Evolutionary conservation across 306 rosid genomes (phyloP).

Genomic region (Heteromeles arbutifolia): DNA sequence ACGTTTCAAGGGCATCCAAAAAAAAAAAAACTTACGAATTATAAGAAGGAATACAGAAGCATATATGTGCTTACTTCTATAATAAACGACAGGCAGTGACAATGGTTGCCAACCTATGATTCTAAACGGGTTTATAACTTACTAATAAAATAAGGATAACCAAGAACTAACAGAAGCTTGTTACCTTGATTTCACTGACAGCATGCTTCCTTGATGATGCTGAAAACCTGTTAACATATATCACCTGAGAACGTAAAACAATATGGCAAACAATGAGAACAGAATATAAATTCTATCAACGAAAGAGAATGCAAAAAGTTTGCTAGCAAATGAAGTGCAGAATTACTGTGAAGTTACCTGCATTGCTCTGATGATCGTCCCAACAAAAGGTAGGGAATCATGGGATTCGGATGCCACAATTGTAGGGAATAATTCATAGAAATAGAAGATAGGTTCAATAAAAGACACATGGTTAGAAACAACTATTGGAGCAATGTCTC

Average conservation of each 20-base stretch:
- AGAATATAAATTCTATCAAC: not conserved
- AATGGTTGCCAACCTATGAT: constrained; percentile 1
- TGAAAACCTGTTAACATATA: constrained; percentile 79
- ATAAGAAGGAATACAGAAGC: not conserved
- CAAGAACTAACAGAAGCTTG: constrained; percentile 37
- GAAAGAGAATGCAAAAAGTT: not conserved
- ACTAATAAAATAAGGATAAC: not conserved
- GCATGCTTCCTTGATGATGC: constrained; percentile 76
- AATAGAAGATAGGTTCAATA: constrained; percentile 91
- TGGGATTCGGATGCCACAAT: constrained; percentile 96
- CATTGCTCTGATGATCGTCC: constrained; percentile 97
- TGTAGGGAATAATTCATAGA: constrained; percentile 84
- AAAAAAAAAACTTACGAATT: not conserved
- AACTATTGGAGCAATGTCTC: constrained; percentile 78
- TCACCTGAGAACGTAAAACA: constrained; percentile 53
- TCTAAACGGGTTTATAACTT: constrained; percentile 1
- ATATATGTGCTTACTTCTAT: not conserved
- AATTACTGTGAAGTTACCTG: constrained; percentile 52
- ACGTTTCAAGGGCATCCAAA: not conserved
- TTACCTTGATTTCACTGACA: constrained; percentile 89
- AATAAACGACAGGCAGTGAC: not conserved
- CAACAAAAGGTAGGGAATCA: constrained; percentile 85
- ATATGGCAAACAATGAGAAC: not conserved
- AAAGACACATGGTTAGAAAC: constrained; percentile 94
- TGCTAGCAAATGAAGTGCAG: not conserved